Conservation (phyloP, 345 rosid genomes). For the Boechera stricta region DNA sequence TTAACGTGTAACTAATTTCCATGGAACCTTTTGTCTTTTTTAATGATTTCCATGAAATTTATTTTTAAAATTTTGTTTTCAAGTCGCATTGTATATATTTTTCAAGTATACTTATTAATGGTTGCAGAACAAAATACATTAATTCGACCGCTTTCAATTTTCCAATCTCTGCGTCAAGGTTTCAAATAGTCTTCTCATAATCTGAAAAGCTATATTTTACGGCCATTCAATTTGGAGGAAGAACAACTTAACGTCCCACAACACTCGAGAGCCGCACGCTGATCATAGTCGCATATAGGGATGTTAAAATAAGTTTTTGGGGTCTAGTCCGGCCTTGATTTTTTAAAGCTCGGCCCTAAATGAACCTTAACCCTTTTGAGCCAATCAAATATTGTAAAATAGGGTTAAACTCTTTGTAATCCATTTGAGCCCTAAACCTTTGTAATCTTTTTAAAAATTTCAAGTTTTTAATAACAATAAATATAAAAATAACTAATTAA, state of each 20-base stretch:
- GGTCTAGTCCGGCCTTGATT: too few relatives aligned
- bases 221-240: constrained; percentile 33
- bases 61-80: neutral
- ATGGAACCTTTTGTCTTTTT: neutral
- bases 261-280: constrained; percentile 31
- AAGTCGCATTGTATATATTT: neutral
- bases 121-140: neutral
- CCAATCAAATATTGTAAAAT: too few relatives aligned
- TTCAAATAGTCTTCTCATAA: constrained; percentile 17
- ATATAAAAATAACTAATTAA: too few relatives aligned
- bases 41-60: neutral
- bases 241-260: constrained; percentile 25
- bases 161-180: neutral
- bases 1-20: neutral
- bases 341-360: too few relatives aligned
- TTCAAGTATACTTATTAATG: neutral
- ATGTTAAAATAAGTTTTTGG: too few relatives aligned
- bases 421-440: too few relatives aligned
- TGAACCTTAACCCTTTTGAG: too few relatives aligned
- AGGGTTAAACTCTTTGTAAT: too few relatives aligned
- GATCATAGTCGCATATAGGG: constrained; percentile 11
- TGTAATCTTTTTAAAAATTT: too few relatives aligned
- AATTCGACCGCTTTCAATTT: neutral
- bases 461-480: too few relatives aligned
- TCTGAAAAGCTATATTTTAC: constrained; percentile 31